Conservation (phyloP, 1,284 basidiomycete species). For the Heterobasidion parviporum region DNA sequence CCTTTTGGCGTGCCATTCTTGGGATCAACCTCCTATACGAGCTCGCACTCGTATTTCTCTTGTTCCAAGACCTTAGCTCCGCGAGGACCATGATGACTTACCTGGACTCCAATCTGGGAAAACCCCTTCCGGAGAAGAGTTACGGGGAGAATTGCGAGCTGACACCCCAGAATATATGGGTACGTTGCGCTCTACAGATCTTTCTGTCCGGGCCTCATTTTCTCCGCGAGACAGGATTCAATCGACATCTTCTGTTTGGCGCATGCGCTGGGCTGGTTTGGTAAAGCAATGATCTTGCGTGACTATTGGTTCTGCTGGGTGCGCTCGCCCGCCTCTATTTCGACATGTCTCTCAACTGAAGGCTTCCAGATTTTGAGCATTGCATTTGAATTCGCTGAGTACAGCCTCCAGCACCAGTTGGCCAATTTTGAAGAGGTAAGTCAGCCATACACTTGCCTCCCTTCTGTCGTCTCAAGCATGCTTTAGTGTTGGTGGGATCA, state of each 20-base stretch:
- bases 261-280: conserved; percentile 79
- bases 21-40: conserved; percentile 79
- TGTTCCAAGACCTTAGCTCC: conserved; percentile 77
- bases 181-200: conserved; percentile 15
- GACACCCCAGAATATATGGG: conserved; percentile 60
- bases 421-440: conserved; percentile 76
- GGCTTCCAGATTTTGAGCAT: conserved; percentile 65
- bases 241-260: conserved; percentile 80
- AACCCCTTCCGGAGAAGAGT: conserved; percentile 70
- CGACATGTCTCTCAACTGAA: conserved; percentile 1
- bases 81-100: conserved; percentile 72
- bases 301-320: conserved; percentile 92
- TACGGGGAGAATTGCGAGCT: conserved; percentile 75
- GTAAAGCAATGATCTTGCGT: conserved; percentile 76
- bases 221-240: conserved; percentile 43
- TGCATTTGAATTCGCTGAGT: conserved; percentile 80
- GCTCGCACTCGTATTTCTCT: conserved; percentile 68
- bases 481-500: conserved; percentile 83
- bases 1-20: conserved; percentile 68
- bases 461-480: conserved; percentile 9
- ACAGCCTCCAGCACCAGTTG: conserved; percentile 76
- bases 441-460: conserved; percentile 13
- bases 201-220: neutral
- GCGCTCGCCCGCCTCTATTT: neutral
- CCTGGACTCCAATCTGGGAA: conserved; percentile 64